A percentile compares a stretch with the other conserved stretches of the same genome.
Conservation (phyloP, 352 stramenopile species). For the Phytophthora pini region DNA sequence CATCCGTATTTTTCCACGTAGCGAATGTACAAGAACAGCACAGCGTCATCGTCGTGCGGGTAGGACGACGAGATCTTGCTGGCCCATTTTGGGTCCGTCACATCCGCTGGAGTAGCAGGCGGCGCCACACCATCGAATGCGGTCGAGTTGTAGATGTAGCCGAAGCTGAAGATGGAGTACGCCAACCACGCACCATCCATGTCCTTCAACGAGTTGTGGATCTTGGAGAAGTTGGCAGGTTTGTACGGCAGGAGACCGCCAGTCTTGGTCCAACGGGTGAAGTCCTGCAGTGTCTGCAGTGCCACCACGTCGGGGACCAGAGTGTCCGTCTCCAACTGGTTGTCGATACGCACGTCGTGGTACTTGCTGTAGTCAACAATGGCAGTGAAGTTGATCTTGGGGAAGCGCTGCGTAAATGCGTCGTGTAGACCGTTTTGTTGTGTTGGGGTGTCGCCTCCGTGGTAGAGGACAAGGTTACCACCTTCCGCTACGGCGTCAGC, state of each 20-base stretch:
- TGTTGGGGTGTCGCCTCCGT: constrained; percentile 37
- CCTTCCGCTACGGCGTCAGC: constrained; percentile 50
- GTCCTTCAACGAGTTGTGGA: constrained; percentile 50
- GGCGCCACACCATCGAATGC: constrained; percentile 14
- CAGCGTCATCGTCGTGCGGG: constrained; percentile 57
- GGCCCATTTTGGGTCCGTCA: constrained; percentile 40
- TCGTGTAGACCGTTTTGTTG: constrained; percentile 27
- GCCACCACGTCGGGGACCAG: constrained; percentile 50
- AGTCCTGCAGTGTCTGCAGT: constrained; percentile 45
- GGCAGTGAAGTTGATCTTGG: constrained; percentile 50
- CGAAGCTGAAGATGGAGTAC: constrained; percentile 45
- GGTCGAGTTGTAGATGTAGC: constrained; percentile 45
- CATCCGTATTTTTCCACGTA: constrained; percentile 65
- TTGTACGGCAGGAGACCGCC: constrained; percentile 54
- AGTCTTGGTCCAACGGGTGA: constrained; percentile 40
- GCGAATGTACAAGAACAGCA: constrained; percentile 51
- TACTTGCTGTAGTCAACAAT: constrained; percentile 66
- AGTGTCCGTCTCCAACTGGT: constrained; percentile 54
- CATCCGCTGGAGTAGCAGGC: constrained; percentile 34
- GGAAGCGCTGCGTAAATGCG: constrained; percentile 30
- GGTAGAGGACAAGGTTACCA: constrained; percentile 54
- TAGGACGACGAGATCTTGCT: constrained; percentile 53
- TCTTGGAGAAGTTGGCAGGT: constrained; percentile 49
- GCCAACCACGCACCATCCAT: constrained; percentile 44
- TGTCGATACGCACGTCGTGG: constrained; percentile 69